Evolutionary conservation across 2,329 filamentous ascomycete species (phyloP).

Genomic region (Fusarium xylarioides): DNA sequence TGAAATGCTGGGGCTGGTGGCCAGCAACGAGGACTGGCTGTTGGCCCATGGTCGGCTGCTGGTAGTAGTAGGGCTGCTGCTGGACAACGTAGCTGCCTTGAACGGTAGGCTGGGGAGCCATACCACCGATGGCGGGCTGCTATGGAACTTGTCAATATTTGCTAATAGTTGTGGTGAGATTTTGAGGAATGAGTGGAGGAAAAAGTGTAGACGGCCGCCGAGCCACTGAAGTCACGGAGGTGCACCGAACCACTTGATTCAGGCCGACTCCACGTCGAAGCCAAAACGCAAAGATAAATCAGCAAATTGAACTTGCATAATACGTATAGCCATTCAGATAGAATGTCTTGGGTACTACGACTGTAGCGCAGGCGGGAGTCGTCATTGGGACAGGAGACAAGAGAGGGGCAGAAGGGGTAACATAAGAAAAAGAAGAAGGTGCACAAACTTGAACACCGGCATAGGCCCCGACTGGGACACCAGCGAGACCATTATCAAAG

Average conservation of each 20-base stretch:
- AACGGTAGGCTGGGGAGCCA: conserved; percentile 42
- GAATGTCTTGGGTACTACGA: conserved; percentile 47
- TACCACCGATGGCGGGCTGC: conserved; percentile 44
- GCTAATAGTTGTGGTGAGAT: neutral
- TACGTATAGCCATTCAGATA: conserved; percentile 47
- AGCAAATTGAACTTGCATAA: conserved; percentile 51
- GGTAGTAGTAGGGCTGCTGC: conserved; percentile 46
- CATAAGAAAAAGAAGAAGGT: conserved; percentile 39
- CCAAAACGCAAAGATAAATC: neutral
- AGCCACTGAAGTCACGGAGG: neutral
- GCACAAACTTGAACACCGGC: neutral
- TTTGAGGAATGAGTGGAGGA: neutral
- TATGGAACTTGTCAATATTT: conserved; percentile 36
- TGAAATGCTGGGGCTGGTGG: conserved; percentile 35
- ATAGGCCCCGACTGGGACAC: conserved; percentile 48
- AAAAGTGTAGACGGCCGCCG: neutral
- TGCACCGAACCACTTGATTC: conserved; percentile 1
- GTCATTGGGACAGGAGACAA: conserved; percentile 38
- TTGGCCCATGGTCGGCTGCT: conserved; percentile 45
- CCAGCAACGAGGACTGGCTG: conserved; percentile 47
- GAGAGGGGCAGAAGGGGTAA: conserved; percentile 38
- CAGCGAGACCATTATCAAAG: conserved; percentile 52
- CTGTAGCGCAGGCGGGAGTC: conserved; percentile 41
- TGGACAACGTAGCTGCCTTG: conserved; percentile 45
- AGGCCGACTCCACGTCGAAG: neutral